A percentile compares a stretch with the other conserved stretches of the same genome.
These are phyloP conservation scores for Thymus quinquecostatus DNA, from an alignment of 257 asterid species.

Conservation along the genomic window DNA sequence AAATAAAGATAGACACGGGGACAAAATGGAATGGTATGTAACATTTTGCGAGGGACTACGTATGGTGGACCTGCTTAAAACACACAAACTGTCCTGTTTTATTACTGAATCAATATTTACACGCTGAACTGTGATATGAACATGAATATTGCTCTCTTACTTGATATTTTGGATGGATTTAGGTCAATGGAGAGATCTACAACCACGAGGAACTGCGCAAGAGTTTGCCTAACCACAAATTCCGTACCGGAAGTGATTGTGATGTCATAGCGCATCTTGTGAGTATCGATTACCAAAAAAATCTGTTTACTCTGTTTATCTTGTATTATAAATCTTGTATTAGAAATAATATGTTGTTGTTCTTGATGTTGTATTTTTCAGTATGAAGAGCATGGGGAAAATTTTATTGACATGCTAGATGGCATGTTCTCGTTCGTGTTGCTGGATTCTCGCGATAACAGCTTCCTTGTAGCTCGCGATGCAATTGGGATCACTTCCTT, in stretches of 20 bases:
- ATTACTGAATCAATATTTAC: neutral
- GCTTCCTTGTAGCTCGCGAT: conserved; percentile 90
- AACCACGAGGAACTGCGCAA: conserved; percentile 82
- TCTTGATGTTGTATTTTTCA: conserved; percentile 33
- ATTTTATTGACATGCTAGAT: conserved; percentile 87
- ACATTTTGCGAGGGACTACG: neutral
- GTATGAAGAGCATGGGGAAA: conserved; percentile 95
- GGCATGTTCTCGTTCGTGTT: conserved; percentile 97
- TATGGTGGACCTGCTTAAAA: neutral
- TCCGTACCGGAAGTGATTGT: conserved; percentile 91
- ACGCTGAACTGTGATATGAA: neutral
- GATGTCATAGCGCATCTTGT: conserved; percentile 99
- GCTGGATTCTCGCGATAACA: conserved; percentile 85
- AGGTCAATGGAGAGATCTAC: conserved; percentile 99
- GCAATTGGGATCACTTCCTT: conserved; percentile 95
- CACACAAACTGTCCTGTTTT: neutral
- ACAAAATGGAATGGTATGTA: neutral
- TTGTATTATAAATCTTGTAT: neutral
- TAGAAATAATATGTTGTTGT: neutral
- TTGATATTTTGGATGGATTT: conserved; percentile 13
- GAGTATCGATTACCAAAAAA: conserved; percentile 37
- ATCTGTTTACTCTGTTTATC: neutral
- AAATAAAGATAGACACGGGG: neutral
- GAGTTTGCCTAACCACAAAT: conserved; percentile 72
- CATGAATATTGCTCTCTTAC: neutral